These are phyloP conservation scores for Trichosporon ovoides DNA, from an alignment of 1,284 basidiomycete genomes.

Conservation along the genomic window DNA sequence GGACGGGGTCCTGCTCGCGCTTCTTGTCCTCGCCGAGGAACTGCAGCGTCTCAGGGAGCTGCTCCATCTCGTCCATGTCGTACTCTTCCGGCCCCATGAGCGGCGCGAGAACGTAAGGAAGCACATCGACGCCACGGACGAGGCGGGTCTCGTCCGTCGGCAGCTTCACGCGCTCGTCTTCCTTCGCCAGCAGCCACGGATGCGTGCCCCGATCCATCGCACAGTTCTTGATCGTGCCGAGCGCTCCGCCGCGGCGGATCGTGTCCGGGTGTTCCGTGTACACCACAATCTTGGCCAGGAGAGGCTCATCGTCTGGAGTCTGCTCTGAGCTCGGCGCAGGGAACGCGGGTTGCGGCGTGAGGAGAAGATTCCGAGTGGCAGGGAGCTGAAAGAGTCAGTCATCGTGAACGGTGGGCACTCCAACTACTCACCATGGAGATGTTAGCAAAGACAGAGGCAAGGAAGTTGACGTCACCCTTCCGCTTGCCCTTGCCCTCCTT, in stretches of 20 bases:
- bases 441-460: constrained; percentile 88
- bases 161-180: constrained; percentile 43
- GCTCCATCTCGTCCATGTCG: constrained; percentile 86
- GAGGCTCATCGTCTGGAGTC: constrained; percentile 58
- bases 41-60: constrained; percentile 75
- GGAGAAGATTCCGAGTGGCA: constrained; percentile 37
- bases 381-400: constrained; percentile 27
- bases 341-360: constrained; percentile 45
- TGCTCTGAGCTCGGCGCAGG: constrained; percentile 32
- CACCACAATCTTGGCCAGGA: constrained; percentile 69
- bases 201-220: constrained; percentile 46
- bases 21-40: constrained; percentile 79
- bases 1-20: constrained; percentile 71
- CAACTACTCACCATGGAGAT: constrained; percentile 61
- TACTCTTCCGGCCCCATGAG: constrained; percentile 92
- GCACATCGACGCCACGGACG: constrained; percentile 73
- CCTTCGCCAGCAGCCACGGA: constrained; percentile 44
- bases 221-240: constrained; percentile 68
- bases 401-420: too few relatives aligned
- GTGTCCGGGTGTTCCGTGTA: constrained; percentile 84
- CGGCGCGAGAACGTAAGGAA: constrained; percentile 79
- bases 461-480: constrained; percentile 77
- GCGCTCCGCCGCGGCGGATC: constrained; percentile 78
- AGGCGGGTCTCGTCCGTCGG: constrained; percentile 42
- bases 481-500: constrained; percentile 52